phyloP scores from a whole-genome alignment of 768 basidiomycete species.

The Paxillus ammoniavirescens region DNA sequence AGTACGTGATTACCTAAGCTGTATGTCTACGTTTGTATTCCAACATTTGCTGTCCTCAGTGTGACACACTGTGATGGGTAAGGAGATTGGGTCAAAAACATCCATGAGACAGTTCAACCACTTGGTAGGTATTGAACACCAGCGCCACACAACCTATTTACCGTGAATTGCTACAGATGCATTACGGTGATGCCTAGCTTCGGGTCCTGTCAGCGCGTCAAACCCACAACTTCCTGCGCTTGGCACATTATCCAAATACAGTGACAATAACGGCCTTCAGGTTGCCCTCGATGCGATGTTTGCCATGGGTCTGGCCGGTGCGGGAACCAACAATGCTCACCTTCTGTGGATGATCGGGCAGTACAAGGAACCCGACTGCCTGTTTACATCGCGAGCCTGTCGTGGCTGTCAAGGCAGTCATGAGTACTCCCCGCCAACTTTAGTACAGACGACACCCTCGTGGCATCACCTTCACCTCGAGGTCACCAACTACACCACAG shows the following conservation, averaged over 20 bases:
- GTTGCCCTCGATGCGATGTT: constrained; percentile 97
- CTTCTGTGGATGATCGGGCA: constrained; percentile 97
- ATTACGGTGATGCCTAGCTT: constrained; percentile 98
- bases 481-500: too few species aligned
- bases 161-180: constrained; percentile 64
- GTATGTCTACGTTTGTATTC: too few species aligned
- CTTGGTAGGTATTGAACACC: constrained; percentile 53
- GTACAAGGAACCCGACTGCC: constrained; percentile 92
- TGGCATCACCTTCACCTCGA: too few species aligned
- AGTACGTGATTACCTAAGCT: too few species aligned
- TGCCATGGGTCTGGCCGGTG: constrained; percentile 97
- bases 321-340: constrained; percentile 98
- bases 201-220: constrained; percentile 91
- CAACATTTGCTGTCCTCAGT: constrained; percentile 88
- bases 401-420: too few species aligned
- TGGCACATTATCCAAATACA: constrained; percentile 97
- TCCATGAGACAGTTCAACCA: constrained; percentile 97
- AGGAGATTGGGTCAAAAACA: constrained; percentile 98
- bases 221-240: constrained; percentile 94
- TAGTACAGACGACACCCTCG: too few species aligned
- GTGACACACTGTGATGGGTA: constrained; percentile 97
- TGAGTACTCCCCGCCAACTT: too few species aligned
- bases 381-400: too few species aligned
- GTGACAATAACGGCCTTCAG: constrained; percentile 95
- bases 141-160: constrained; percentile 12